Percentiles rank a stretch among this genome's conserved stretches.
Conservation (phyloP, 495 filamentous ascomycete species). For the Talaromyces liani region DNA sequence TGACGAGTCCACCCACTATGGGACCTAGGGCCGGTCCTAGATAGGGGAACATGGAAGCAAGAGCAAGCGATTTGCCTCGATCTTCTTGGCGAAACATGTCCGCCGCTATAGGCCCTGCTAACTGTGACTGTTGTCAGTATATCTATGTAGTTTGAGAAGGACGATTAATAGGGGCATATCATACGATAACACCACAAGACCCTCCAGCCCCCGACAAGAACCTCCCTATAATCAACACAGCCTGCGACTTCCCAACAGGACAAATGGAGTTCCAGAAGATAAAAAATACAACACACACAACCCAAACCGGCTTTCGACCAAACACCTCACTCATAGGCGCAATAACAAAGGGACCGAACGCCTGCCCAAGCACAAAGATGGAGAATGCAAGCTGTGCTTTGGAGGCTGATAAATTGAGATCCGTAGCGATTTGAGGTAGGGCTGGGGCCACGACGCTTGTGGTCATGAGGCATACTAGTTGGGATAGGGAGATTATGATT, state of each 20-base stretch:
- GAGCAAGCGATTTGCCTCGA: conserved; percentile 48
- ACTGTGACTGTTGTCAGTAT: conserved; percentile 9
- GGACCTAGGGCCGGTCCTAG: conserved; percentile 50
- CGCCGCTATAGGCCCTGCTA: conserved; percentile 40
- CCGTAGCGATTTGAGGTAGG: neutral
- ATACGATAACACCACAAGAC: conserved; percentile 23
- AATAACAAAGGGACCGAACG: conserved; percentile 50
- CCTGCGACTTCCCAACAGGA: conserved; percentile 29
- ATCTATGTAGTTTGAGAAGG: neutral
- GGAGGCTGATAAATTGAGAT: neutral
- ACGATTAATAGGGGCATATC: neutral
- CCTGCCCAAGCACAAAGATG: conserved; percentile 8
- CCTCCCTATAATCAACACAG: conserved; percentile 26
- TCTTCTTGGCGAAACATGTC: conserved; percentile 49
- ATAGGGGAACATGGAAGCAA: conserved; percentile 46
- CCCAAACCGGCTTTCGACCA: conserved; percentile 52
- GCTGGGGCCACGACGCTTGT: conserved; percentile 5
- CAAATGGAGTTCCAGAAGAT: conserved; percentile 34
- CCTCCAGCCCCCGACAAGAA: conserved; percentile 40
- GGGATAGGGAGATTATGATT: neutral
- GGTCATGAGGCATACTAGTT: conserved; percentile 6
- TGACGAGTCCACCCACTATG: conserved; percentile 48
- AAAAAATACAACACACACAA: conserved; percentile 48
- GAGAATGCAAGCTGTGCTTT: neutral
- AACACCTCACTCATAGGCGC: conserved; percentile 59